Percentiles rank a stretch among this genome's conserved stretches.
phyloP scores from a whole-genome alignment of 345 rosid species.

The Fremontodendron californicum region DNA sequence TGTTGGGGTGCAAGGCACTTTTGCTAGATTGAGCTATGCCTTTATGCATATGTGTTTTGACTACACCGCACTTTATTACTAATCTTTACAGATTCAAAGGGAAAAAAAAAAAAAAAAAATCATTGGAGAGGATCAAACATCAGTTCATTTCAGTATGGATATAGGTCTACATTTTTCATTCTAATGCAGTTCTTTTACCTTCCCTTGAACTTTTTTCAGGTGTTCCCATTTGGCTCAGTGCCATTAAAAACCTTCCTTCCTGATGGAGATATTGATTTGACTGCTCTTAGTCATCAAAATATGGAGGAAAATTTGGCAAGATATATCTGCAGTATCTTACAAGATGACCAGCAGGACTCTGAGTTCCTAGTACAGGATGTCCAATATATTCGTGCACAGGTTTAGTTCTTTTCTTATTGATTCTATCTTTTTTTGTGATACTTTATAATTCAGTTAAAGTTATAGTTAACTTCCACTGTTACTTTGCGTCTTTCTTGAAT shows the following conservation, averaged over 20 bases:
- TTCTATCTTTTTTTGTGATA: background rate
- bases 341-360: conserved; percentile 44
- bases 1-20: background rate
- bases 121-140: background rate
- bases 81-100: background rate
- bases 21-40: background rate
- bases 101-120: background rate
- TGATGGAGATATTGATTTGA: conserved; percentile 93
- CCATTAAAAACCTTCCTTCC: conserved; percentile 86
- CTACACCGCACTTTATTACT: background rate
- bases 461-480: background rate
- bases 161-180: background rate
- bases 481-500: background rate
- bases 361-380: conserved; percentile 58
- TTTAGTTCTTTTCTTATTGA: conserved; percentile 22
- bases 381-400: conserved; percentile 76
- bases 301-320: conserved; percentile 54
- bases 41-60: background rate
- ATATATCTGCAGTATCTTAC: conserved; percentile 42
- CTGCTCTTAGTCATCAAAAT: conserved; percentile 50
- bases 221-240: conserved; percentile 72
- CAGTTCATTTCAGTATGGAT: conserved; percentile 11
- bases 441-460: background rate
- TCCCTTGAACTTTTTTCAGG: conserved; percentile 35
- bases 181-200: conserved; percentile 8